These are phyloP conservation scores for Elongisporangium prolatum DNA, from an alignment of 352 stramenopile genomes.

Conservation along the genomic window DNA sequence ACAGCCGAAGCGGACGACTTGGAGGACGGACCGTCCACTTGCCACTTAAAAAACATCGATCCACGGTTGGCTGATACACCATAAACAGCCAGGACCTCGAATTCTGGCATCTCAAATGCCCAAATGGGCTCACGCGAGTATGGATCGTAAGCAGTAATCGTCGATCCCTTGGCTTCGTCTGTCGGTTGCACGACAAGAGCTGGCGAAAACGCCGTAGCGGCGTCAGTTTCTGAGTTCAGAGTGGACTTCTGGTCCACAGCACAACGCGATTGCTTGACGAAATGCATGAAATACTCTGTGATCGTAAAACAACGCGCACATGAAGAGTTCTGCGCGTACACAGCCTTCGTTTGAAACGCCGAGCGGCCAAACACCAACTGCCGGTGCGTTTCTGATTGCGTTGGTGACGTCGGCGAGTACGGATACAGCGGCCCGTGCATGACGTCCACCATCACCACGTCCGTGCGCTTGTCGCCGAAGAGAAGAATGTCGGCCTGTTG, in stretches of 20 bases:
- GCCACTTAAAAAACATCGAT: conserved; percentile 69
- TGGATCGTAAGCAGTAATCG: conserved; percentile 66
- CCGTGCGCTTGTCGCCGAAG: conserved; percentile 70
- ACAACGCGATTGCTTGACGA: conserved; percentile 50
- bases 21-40: conserved; percentile 62
- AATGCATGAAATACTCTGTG: conserved; percentile 81
- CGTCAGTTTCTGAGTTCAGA: conserved; percentile 3
- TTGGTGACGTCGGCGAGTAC: conserved; percentile 13
- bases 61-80: conserved; percentile 47
- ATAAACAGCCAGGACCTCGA: conserved; percentile 70
- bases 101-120: conserved; percentile 63
- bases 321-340: conserved; percentile 57
- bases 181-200: conserved; percentile 60
- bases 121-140: conserved; percentile 67
- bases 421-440: conserved; percentile 49
- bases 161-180: conserved; percentile 63
- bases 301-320: conserved; percentile 72
- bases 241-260: conserved; percentile 13
- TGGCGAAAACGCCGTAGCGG: conserved; percentile 14
- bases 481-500: conserved; percentile 51
- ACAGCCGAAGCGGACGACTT: neutral
- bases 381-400: conserved; percentile 13
- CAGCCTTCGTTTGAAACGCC: conserved; percentile 62
- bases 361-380: conserved; percentile 66
- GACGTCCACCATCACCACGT: conserved; percentile 68